Evolutionary conservation across 352 stramenopile species (phyloP).

Genomic region (Pythium utonaiense): DNA sequence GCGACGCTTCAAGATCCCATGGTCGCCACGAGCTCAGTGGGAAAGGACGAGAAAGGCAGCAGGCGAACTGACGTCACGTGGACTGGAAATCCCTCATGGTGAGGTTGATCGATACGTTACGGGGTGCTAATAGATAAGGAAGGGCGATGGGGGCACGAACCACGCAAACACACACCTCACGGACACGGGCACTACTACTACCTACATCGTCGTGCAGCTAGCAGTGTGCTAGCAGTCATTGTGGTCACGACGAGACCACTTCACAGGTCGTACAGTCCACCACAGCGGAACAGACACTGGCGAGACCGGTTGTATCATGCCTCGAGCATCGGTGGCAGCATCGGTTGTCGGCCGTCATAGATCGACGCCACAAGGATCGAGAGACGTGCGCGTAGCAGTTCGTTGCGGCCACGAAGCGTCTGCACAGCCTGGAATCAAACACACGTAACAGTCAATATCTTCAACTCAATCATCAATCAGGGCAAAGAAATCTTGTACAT

Average conservation of each 20-base stretch:
- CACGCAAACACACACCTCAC: constrained; percentile 9
- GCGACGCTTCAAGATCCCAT: not conserved
- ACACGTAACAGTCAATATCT: not conserved
- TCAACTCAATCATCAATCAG: too few species aligned
- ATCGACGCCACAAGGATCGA: constrained; percentile 60
- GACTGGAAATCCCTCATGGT: too few species aligned
- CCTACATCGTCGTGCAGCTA: not conserved
- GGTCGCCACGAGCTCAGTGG: not conserved
- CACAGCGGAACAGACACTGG: constrained; percentile 3
- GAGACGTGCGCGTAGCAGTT: constrained; percentile 54
- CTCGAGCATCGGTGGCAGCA: constrained; percentile 15
- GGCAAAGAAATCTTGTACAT: not conserved
- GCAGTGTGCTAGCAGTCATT: not conserved
- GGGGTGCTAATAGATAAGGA: constrained; percentile 20
- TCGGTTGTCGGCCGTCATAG: constrained; percentile 34
- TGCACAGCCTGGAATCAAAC: constrained; percentile 69
- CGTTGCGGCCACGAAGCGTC: constrained; percentile 56
- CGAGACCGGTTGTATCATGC: constrained; percentile 7
- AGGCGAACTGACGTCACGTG: too few species aligned
- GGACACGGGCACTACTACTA: not conserved
- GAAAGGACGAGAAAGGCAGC: not conserved
- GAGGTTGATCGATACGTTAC: constrained; percentile 1
- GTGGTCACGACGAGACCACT: not conserved
- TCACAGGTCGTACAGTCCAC: not conserved
- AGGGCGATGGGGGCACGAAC: constrained; percentile 1